A percentile compares a stretch with the other conserved stretches of the same genome.
Conservation (phyloP, 257 asterid species). For the Leptodermis oblonga region DNA sequence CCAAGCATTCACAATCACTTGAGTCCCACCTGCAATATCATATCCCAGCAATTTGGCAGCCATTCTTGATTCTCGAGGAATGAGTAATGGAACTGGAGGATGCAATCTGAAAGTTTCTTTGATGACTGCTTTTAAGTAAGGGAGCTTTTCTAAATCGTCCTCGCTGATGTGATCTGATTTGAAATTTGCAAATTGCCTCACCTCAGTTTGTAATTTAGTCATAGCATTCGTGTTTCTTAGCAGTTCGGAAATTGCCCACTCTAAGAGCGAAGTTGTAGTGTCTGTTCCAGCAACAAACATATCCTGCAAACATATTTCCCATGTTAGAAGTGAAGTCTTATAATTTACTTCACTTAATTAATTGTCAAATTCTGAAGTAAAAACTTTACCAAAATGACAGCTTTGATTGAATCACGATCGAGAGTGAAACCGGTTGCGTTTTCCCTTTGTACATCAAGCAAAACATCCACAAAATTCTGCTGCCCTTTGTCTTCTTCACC, state of each 20-base stretch:
- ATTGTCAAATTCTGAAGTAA: background rate
- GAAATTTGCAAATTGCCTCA: constrained; percentile 17
- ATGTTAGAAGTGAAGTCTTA: no score
- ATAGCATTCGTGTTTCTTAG: constrained; percentile 4
- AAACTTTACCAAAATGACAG: constrained; percentile 5
- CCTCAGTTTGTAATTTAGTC: constrained; percentile 27
- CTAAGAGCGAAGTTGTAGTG: background rate
- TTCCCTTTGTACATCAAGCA: constrained; percentile 10
- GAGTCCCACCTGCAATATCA: constrained; percentile 30
- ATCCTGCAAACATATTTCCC: background rate
- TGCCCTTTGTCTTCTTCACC: background rate
- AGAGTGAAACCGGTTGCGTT: background rate
- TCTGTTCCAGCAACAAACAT: constrained; percentile 3
- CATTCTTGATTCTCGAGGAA: constrained; percentile 30
- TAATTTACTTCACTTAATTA: no score
- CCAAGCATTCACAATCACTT: constrained; percentile 32
- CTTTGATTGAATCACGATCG: constrained; percentile 2
- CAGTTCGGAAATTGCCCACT: background rate
- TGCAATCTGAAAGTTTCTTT: constrained; percentile 39
- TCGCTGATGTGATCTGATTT: background rate
- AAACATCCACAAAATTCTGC: constrained; percentile 7
- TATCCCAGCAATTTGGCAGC: constrained; percentile 29
- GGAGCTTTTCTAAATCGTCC: constrained; percentile 13
- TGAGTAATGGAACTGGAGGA: constrained; percentile 43
- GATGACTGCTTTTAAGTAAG: constrained; percentile 25